Conservation (phyloP, 495 filamentous ascomycete genomes). For the Penicillium manginii region DNA sequence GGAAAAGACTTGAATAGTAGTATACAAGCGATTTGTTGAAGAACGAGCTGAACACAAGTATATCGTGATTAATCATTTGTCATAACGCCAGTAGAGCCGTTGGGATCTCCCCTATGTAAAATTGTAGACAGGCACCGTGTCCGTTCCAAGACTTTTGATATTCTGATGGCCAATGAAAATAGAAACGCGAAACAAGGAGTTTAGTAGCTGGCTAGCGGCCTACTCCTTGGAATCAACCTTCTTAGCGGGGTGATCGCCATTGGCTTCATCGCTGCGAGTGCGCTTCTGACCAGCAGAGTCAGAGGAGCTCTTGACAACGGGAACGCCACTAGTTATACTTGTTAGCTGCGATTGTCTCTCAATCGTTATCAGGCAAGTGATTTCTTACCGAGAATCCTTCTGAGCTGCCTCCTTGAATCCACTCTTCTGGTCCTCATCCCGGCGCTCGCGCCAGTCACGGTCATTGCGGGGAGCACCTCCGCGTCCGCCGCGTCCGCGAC, state of each 20-base stretch:
- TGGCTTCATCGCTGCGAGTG: slow-evolving; percentile 47
- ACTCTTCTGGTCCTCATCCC: slow-evolving; percentile 65
- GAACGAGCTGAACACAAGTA: slow-evolving; percentile 11
- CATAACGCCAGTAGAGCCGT: slow-evolving; percentile 1
- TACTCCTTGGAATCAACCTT: slow-evolving; percentile 55
- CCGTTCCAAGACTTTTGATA: slow-evolving; percentile 33
- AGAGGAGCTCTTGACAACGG: slow-evolving; percentile 48
- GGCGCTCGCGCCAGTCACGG: slow-evolving; percentile 70
- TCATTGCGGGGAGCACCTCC: slow-evolving; percentile 42
- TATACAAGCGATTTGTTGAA: neutral
- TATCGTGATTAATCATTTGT: slow-evolving; percentile 1
- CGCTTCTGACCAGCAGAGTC: slow-evolving; percentile 48
- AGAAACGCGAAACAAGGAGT: slow-evolving; percentile 19
- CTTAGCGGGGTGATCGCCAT: slow-evolving; percentile 47
- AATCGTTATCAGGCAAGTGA: neutral
- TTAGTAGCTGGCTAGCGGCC: slow-evolving; percentile 4
- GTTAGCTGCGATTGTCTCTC: slow-evolving; percentile 7
- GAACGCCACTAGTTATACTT: slow-evolving; percentile 43
- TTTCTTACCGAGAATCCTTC: slow-evolving; percentile 52
- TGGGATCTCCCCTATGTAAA: slow-evolving; percentile 20
- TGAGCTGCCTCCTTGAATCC: slow-evolving; percentile 54
- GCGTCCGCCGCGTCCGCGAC: slow-evolving; percentile 32
- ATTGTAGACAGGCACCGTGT: slow-evolving; percentile 14
- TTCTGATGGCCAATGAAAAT: slow-evolving; percentile 23
- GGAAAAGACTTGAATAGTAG: no score